These are phyloP conservation scores for Suillus tomentosus DNA, from an alignment of 768 basidiomycete genomes.

Conservation along the genomic window DNA sequence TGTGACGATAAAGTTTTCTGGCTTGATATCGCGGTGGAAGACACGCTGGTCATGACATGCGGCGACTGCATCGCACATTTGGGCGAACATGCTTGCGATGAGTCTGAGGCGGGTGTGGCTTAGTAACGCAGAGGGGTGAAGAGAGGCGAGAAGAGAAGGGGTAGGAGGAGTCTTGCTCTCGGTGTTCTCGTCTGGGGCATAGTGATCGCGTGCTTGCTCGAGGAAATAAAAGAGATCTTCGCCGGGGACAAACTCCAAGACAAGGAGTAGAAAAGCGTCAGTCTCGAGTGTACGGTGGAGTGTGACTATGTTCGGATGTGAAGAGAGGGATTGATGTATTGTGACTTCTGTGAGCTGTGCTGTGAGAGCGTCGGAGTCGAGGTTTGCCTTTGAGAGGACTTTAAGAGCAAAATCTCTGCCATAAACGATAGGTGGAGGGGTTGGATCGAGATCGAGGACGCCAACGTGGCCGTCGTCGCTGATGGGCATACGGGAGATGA, in stretches of 20 bases:
- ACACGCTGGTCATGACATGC: slow-evolving; percentile 90
- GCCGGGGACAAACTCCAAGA: slow-evolving; percentile 95
- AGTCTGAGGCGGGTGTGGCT: slow-evolving; percentile 86
- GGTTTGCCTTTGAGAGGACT: slow-evolving; percentile 91
- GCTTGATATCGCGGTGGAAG: slow-evolving; percentile 98
- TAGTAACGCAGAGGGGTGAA: slow-evolving; percentile 78
- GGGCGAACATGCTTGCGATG: slow-evolving; percentile 95
- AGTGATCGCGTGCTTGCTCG: slow-evolving; percentile 91
- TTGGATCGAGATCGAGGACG: slow-evolving; percentile 52
- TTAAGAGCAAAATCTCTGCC: slow-evolving; percentile 94
- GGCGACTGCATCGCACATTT: slow-evolving; percentile 98
- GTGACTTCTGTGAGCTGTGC: slow-evolving; percentile 95
- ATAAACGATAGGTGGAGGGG: slow-evolving; percentile 47
- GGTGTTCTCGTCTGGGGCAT: slow-evolving; percentile 42
- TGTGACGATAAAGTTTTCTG: slow-evolving; percentile 96
- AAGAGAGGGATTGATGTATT: slow-evolving; percentile 89
- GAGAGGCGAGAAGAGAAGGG: slow-evolving; percentile 85
- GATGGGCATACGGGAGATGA: slow-evolving; percentile 38
- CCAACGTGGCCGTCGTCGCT: slow-evolving; percentile 56
- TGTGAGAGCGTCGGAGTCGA: slow-evolving; percentile 82
- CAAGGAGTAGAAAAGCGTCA: slow-evolving; percentile 83
- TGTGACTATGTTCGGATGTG: slow-evolving; percentile 93
- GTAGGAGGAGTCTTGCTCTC: slow-evolving; percentile 76
- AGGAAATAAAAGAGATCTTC: slow-evolving; percentile 98
- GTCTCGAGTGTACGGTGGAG: slow-evolving; percentile 94